Evolutionary conservation across 73 alveolate genomes (phyloP).

Genomic region (Paramecium sexaurelia): DNA sequence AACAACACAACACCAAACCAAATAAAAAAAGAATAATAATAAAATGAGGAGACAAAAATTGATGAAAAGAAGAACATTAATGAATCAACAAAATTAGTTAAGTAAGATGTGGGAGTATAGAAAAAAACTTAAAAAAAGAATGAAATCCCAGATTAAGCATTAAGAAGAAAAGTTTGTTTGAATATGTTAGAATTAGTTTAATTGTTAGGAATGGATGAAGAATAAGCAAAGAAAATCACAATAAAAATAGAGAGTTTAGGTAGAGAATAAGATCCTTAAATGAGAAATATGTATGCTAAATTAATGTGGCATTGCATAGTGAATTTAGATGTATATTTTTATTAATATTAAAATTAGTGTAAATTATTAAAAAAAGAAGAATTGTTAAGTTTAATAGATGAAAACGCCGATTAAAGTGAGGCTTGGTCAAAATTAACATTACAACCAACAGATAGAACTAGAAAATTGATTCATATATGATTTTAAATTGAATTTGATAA

Average conservation of each 20-base stretch:
- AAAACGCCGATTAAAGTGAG: background rate
- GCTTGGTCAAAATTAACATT: background rate
- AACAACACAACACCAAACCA: background rate
- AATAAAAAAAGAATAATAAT: background rate
- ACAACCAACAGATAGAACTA: background rate
- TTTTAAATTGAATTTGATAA: background rate
- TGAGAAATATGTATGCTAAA: constrained; percentile 33
- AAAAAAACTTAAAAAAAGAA: background rate
- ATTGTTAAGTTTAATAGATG: background rate
- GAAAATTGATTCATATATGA: constrained; percentile 26
- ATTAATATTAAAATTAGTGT: background rate
- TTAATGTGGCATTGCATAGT: constrained; percentile 34
- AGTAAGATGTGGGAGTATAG: background rate
- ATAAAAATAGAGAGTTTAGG: constrained; percentile 28
- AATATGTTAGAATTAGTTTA: constrained; percentile 2
- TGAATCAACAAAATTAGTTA: background rate
- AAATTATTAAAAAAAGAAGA: constrained; percentile 23
- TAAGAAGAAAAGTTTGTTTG: constrained; percentile 57
- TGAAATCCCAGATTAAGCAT: constrained; percentile 16
- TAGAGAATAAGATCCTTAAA: constrained; percentile 29
- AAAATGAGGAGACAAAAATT: background rate
- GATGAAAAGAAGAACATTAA: background rate
- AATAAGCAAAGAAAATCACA: background rate
- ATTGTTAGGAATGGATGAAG: constrained; percentile 3
- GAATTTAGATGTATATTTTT: background rate